These are phyloP conservation scores for Prunus padus DNA, from an alignment of 306 rosid species.

Conservation along the genomic window DNA sequence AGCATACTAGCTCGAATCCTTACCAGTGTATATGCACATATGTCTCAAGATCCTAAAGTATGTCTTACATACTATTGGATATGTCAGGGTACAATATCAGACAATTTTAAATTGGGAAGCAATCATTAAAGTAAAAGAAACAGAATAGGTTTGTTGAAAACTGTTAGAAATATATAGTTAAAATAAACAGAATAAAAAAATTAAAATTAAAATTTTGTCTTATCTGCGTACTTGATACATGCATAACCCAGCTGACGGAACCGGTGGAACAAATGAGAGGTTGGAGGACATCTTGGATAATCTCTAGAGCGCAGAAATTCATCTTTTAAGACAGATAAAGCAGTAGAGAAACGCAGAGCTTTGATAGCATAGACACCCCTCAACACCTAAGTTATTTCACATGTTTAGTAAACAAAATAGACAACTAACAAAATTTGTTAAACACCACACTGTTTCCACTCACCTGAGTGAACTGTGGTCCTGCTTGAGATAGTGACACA, in stretches of 20 bases:
- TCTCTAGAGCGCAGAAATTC: slow-evolving; percentile 97
- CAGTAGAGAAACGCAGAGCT: slow-evolving; percentile 84
- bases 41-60: not conserved
- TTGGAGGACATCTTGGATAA: slow-evolving; percentile 96
- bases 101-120: not conserved
- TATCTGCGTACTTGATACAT: slow-evolving; percentile 76
- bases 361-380: slow-evolving; percentile 91
- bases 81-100: not conserved
- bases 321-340: slow-evolving; percentile 84
- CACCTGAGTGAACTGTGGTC: slow-evolving; percentile 98
- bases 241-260: slow-evolving; percentile 93
- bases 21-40: not conserved
- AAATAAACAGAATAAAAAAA: slow-evolving; percentile 9
- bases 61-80: not conserved
- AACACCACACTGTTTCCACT: slow-evolving; percentile 29
- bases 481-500: slow-evolving; percentile 95
- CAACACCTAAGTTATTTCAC: slow-evolving; percentile 59
- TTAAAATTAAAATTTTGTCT: slow-evolving; percentile 3
- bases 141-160: not conserved
- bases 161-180: not conserved
- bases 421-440: slow-evolving; percentile 20
- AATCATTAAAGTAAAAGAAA: not conserved
- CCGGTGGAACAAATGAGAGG: slow-evolving; percentile 85
- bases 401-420: slow-evolving; percentile 33
- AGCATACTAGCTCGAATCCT: not conserved